Base-by-base conservation (phyloP, 495 filamentous ascomycete species). In the Xylaria grammica region DNA sequence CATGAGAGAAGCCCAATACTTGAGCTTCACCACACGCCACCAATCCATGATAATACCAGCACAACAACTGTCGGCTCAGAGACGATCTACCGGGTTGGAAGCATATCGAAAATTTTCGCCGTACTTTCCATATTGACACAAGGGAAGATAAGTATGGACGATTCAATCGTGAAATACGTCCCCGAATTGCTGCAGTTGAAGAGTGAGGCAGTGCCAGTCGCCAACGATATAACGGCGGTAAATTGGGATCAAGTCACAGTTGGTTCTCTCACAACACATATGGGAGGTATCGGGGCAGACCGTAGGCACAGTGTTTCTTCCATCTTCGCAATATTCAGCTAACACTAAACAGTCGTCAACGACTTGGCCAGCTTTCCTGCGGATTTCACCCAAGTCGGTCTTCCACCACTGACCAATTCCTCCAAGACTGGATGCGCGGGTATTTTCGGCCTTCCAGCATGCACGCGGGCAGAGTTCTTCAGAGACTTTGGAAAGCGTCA, bases 21-120 rank as follows among this genome's bases (percentile, higher is more conserved):
- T 6, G 69, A 76, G 42, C 71, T 74, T 32, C 65, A 72, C 52
- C 69, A 71, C 65, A 79, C 76, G 9, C 77, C 77, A 2, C 54
- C 69, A 0, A 48, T 63, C 10, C 67, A 61, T 5, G 70, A 72
- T 38, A 56, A 67, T 3, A 71, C 67, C 27, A 74, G 76, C 40
- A 70, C 67, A 1, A 48, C 62, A 1, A 38, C 20, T 22, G 77
- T 86, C 20, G 75, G 81, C 65, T 75, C 68, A 7, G 67, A 85
- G 52, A 81, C 76, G 4, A 76, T 87, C 20, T 86, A 84, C 65
- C 76, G 80, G 11, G 65, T 85, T 9, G 84, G 79, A 9, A 86
- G 82, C 57, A 69, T 85, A 32, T 81, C 81, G 0, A 87, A 87
- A 60, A 71, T 86, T 20, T 76, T 85, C 53, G 78, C 83, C 0